Evolutionary conservation across 1,284 basidiomycete species (phyloP).

Genomic region (Neolentinus lepideus): DNA sequence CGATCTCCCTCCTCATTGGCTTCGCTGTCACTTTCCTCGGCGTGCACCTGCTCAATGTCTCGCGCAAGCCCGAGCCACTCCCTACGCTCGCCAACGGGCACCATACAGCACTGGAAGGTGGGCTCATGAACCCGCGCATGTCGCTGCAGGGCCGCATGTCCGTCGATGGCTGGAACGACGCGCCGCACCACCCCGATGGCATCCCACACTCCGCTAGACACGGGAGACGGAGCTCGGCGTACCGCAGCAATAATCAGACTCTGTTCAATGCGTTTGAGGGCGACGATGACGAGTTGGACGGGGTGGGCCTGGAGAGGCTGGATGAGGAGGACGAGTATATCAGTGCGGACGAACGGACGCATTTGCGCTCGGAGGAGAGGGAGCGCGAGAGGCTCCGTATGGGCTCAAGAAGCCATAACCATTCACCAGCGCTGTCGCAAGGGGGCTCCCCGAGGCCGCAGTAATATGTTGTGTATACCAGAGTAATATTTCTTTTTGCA

Average conservation of each 20-base stretch:
- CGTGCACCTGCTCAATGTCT: constrained; percentile 86
- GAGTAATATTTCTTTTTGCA: neutral
- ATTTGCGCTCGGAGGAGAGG: constrained; percentile 16
- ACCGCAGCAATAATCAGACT: constrained; percentile 50
- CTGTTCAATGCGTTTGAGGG: constrained; percentile 61
- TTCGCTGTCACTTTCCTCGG: constrained; percentile 91
- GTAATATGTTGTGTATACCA: constrained; percentile 1
- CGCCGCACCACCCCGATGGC: constrained; percentile 14
- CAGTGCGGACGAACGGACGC: constrained; percentile 28
- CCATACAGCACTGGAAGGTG: constrained; percentile 52
- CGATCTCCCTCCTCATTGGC: constrained; percentile 79
- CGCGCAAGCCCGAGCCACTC: constrained; percentile 54
- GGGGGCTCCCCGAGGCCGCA: neutral
- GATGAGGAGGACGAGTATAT: constrained; percentile 28
- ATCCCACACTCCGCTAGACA: constrained; percentile 28
- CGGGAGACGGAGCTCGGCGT: constrained; percentile 43
- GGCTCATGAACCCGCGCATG: constrained; percentile 70
- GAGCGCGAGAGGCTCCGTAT: constrained; percentile 3
- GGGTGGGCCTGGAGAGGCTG: constrained; percentile 18
- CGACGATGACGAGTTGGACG: constrained; percentile 16
- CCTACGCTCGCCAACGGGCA: constrained; percentile 34
- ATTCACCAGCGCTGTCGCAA: neutral
- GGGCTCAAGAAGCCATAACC: neutral
- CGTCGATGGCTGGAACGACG: constrained; percentile 62
- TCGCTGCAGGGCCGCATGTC: constrained; percentile 65